Base-by-base conservation (phyloP, 2,329 filamentous ascomycete species). In the Aureobasidium sp. region DNA sequence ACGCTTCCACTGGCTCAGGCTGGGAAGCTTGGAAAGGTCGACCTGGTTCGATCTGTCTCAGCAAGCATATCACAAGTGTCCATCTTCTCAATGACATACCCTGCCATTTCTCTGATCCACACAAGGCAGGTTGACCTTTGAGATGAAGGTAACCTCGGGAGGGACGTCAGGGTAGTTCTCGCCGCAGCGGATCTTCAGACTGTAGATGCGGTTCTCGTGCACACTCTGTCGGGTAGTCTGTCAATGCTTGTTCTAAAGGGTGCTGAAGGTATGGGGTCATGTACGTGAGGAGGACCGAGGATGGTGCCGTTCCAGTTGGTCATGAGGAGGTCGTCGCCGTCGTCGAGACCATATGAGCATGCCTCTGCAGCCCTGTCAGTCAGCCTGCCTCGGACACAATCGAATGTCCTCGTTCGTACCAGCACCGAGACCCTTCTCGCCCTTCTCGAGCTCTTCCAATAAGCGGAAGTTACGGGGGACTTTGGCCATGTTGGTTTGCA, bases 241-340 rank as follows among this genome's bases (percentile, higher is more conserved):
- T 60, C 47, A 45, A 45, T 34, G 32, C 21, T n/a, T 34, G 21
- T 34, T 41, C 16, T 36, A 7, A 21, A 44, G 5, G 9, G 6
- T 27, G 14, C 9, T 6, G 8, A 9, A n/a, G 41, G 1, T 11
- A 39, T n/a, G 47, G 36, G 53, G 42, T 41, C 37, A 79, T 89
- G 72, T 81, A 97, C 94, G 76, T 97, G 92, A 74, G 94, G 93
- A 68, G 94, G 94, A 1, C 94, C 94, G 54, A 97, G 86, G 67
- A 99, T 97, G 16, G 94, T 99, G 70, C 93, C 94, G 72, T 96
- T 96, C 94, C 94, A 99, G 81, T 97, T 91, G 66, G 89, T 93
- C 92, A 99, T 96, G 76, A 94, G 85, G 66, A 97, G 84, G 72
- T 99, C 94, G 72, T 97, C 92, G 51, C 90, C 87, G 74, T 97